These are phyloP conservation scores for Malus asiatica DNA, from an alignment of 306 rosid species.

Conservation along the genomic window DNA sequence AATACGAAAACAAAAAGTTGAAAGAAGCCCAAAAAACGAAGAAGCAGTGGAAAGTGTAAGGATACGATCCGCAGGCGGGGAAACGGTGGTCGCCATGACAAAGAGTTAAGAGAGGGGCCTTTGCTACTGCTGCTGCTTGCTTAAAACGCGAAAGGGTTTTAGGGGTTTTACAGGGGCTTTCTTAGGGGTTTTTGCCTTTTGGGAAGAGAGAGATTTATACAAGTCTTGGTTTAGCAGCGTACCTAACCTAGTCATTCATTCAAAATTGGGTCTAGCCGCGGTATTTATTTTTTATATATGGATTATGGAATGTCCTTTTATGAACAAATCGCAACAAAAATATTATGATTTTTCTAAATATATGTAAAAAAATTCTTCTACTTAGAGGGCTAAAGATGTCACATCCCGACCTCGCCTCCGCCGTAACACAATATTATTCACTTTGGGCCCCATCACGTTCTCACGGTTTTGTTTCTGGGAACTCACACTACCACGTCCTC, in stretches of 20 bases:
- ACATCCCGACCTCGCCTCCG: too few relatives aligned
- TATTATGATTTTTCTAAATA: not conserved
- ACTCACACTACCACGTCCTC: too few relatives aligned
- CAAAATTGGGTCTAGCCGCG: not conserved
- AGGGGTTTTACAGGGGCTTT: not conserved
- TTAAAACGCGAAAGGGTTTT: constrained; percentile 10
- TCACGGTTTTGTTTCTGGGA: too few relatives aligned
- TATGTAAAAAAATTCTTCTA: too few relatives aligned
- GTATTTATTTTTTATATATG: not conserved
- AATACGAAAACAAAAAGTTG: not conserved
- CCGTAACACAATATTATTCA: too few relatives aligned
- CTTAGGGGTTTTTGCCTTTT: not conserved
- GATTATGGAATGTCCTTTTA: not conserved
- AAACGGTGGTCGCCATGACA: constrained; percentile 60
- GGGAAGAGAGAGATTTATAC: not conserved
- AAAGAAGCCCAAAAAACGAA: not conserved
- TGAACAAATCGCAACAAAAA: not conserved
- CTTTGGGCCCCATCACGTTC: too few relatives aligned
- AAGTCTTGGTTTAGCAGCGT: not conserved
- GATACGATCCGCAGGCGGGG: constrained; percentile 82
- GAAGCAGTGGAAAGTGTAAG: constrained; percentile 25
- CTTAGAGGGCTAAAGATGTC: too few relatives aligned
- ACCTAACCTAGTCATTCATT: not conserved
- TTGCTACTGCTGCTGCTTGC: not conserved
- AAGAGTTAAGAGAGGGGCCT: constrained; percentile 6